These are phyloP conservation scores for Talaromyces albobiverticillius DNA, from an alignment of 2,329 filamentous ascomycete genomes.

Conservation along the genomic window DNA sequence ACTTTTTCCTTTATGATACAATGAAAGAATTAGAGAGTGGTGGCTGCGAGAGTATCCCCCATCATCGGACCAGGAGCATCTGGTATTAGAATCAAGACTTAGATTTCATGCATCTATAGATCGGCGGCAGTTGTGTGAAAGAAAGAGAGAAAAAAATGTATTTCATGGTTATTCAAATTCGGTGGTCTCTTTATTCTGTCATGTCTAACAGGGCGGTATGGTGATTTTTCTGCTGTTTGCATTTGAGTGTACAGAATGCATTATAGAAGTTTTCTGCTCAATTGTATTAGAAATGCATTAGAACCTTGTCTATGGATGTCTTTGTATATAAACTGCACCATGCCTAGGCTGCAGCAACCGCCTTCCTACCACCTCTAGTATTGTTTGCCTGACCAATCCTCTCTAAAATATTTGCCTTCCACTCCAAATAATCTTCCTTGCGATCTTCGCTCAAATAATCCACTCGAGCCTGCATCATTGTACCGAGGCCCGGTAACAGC, in stretches of 20 bases:
- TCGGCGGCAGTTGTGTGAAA: neutral
- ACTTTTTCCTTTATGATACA: constrained; percentile 95
- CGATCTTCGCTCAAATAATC: constrained; percentile 47
- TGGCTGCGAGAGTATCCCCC: constrained; percentile 60
- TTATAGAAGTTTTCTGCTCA: neutral
- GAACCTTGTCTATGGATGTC: no score
- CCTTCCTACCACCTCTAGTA: neutral
- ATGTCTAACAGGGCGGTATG: neutral
- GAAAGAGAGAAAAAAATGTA: no score
- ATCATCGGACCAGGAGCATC: constrained; percentile 88
- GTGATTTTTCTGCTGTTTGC: neutral
- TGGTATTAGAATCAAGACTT: constrained; percentile 69
- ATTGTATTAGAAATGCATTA: no score
- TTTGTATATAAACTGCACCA: neutral
- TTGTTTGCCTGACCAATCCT: constrained; percentile 15
- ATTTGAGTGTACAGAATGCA: neutral
- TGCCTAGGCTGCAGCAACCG: neutral
- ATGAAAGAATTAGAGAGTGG: constrained; percentile 78
- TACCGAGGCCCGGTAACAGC: constrained; percentile 46
- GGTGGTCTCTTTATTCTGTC: neutral
- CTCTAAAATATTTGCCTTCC: constrained; percentile 42
- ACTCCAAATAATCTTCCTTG: constrained; percentile 39
- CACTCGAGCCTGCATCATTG: constrained; percentile 50
- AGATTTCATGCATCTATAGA: neutral
- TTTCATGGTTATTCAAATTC: no score